Base-by-base conservation (phyloP, 2,329 filamentous ascomycete genomes). In the Epicoccum nigrum region DNA sequence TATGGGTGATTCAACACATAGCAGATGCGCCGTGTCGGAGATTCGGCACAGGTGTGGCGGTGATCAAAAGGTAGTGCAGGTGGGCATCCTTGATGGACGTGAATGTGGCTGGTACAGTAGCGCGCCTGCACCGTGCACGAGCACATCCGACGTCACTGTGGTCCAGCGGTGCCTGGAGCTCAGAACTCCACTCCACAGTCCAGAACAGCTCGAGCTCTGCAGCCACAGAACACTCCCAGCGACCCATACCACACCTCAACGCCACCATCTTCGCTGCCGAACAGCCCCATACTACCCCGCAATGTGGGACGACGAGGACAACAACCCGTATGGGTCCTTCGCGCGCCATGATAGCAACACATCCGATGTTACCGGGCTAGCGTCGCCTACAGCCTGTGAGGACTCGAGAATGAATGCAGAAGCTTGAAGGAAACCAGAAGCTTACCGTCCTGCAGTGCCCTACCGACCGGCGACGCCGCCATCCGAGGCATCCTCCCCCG, bases 241-340 rank as follows among this genome's bases (percentile, higher is more conserved):
- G 40, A 21, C 20, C 39, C 25, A 27, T 41, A 30, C 1, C 23
- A 7, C 31, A 32, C 13, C 8, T 2, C 34, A 27, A 30, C 21
- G 31, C 41, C 40, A 20, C 25, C 25, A 15, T 4, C 15, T 7
- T 43, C 16, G 11, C 5, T 16, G n/a, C 21, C 19, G 7, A 34
- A 13, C 15, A 19, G 8, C 11, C 33, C 17, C n/a, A 25, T 28
- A 20, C 21, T 44, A 42, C 40, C 31, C 38, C 63, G 53, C 65
- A 63, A 97, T 97, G 93, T 97, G 93, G 93, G 95, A 97, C 82
- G 92, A 97, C 80, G 93, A 97, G 78, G 91, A 97, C 71, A 97
- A 97, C 77, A 97, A 97, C 74, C 93, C 93, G 4, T 97, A 97
- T 70, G 92, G 92, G 67, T 93, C 90, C 74, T 97, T 96, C 78